phyloP scores from a whole-genome alignment of 768 basidiomycete genomes.

The Myochromella boudieri region DNA sequence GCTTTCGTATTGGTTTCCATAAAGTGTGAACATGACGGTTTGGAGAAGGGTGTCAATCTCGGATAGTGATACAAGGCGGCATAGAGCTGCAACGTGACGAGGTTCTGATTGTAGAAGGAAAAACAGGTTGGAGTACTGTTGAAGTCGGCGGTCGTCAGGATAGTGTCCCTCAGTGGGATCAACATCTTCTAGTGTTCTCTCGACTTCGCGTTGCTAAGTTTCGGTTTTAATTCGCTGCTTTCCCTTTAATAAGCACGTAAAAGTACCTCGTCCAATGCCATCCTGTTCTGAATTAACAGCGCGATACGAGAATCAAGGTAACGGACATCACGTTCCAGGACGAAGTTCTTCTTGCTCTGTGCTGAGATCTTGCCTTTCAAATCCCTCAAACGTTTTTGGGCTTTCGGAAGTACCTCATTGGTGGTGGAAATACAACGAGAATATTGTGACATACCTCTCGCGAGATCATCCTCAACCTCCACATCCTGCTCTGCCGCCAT shows the following conservation, averaged over 20 bases:
- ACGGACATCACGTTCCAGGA: constrained; percentile 96
- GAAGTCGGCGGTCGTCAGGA: constrained; percentile 90
- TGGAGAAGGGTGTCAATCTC: constrained; percentile 99
- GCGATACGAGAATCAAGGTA: constrained; percentile 98
- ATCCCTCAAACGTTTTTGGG: constrained; percentile 95
- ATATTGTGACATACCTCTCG: constrained; percentile 66
- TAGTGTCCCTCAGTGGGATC: constrained; percentile 91
- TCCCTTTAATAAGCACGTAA: constrained; percentile 5
- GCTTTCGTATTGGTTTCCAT: constrained; percentile 98
- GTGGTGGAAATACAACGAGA: constrained; percentile 6
- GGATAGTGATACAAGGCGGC: constrained; percentile 91
- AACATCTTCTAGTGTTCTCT: constrained; percentile 92
- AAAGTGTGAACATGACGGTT: constrained; percentile 99
- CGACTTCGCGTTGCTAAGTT: constrained; percentile 87
- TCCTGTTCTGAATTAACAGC: constrained; percentile 95
- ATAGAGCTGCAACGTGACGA: constrained; percentile 93
- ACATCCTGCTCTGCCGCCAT: constrained; percentile 99
- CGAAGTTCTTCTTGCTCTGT: constrained; percentile 99
- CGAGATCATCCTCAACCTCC: constrained; percentile 95
- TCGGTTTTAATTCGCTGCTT: constrained; percentile 11
- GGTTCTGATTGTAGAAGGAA: constrained; percentile 98
- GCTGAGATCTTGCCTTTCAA: constrained; percentile 96
- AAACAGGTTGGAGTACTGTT: constrained; percentile 98
- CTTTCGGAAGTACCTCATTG: constrained; percentile 35
- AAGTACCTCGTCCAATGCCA: constrained; percentile 92